A percentile compares a stretch with the other conserved stretches of the same genome.
phyloP scores from a whole-genome alignment of 805 yeast genomes.

The Debaryomyces tyrocola region DNA sequence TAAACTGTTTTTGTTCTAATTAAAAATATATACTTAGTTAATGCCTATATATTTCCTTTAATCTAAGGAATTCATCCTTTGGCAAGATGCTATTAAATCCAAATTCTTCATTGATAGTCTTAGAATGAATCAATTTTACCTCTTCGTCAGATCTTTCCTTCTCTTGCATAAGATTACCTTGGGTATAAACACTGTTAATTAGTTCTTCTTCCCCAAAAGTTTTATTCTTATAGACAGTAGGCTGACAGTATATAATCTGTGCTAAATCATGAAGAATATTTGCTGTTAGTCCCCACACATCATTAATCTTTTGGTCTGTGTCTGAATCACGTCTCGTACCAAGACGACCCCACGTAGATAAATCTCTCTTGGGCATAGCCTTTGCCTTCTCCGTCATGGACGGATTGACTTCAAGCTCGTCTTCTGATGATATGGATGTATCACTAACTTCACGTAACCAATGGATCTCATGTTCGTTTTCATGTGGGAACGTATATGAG shows the following conservation, averaged over 20 bases:
- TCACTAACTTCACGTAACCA: slow-evolving; percentile 62
- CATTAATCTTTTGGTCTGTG: slow-evolving; percentile 53
- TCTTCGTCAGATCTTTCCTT: slow-evolving; percentile 55
- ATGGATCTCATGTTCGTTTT: slow-evolving; percentile 52
- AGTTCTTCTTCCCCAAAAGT: slow-evolving; percentile 65
- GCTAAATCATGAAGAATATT: slow-evolving; percentile 75
- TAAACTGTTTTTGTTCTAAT: neutral
- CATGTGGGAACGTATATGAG: slow-evolving; percentile 59
- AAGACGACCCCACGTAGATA: slow-evolving; percentile 37
- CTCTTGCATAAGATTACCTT: slow-evolving; percentile 54
- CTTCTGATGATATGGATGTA: slow-evolving; percentile 60
- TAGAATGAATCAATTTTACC: slow-evolving; percentile 44
- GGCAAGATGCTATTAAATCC: slow-evolving; percentile 49
- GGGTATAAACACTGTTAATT: slow-evolving; percentile 53
- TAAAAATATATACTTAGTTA: neutral
- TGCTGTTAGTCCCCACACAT: slow-evolving; percentile 84
- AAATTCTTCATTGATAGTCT: slow-evolving; percentile 27
- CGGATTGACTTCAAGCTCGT: slow-evolving; percentile 19
- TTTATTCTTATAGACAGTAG: slow-evolving; percentile 6
- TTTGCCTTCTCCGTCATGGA: slow-evolving; percentile 7
- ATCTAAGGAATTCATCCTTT: slow-evolving; percentile 38
- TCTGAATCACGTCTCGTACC: slow-evolving; percentile 38
- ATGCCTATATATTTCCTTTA: slow-evolving; percentile 41
- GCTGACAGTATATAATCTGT: slow-evolving; percentile 42
- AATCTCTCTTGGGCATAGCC: slow-evolving; percentile 11